Percentiles rank a stretch among this genome's conserved stretches.
These are phyloP conservation scores for Kluyveromyces siamensis DNA, from an alignment of 805 yeast species.

Conservation along the genomic window DNA sequence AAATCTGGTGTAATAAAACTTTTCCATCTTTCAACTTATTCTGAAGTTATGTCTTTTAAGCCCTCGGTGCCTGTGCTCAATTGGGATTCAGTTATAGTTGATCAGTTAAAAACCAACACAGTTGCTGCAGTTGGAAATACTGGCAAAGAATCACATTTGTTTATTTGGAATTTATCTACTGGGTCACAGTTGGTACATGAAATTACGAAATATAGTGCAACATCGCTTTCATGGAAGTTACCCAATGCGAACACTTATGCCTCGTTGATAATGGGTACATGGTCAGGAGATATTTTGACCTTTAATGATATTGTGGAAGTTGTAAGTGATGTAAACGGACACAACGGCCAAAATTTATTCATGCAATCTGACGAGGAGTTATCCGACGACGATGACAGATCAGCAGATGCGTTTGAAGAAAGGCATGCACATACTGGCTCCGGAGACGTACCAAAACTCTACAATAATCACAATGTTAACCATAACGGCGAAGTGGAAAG, in stretches of 20 bases:
- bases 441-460: not conserved
- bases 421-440: slow-evolving; percentile 7
- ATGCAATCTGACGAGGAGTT: slow-evolving; percentile 27
- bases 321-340: not conserved
- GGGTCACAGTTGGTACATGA: slow-evolving; percentile 22
- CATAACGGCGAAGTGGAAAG: slow-evolving; percentile 18
- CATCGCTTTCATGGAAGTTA: slow-evolving; percentile 31
- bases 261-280: slow-evolving; percentile 29
- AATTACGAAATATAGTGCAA: slow-evolving; percentile 19
- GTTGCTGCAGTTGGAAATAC: slow-evolving; percentile 40
- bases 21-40: slow-evolving; percentile 25
- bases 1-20: slow-evolving; percentile 38
- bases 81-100: slow-evolving; percentile 1
- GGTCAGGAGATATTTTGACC: slow-evolving; percentile 33
- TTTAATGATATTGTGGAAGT: slow-evolving; percentile 20
- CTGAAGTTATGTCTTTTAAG: slow-evolving; percentile 17
- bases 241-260: slow-evolving; percentile 14
- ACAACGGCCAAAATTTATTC: slow-evolving; percentile 9
- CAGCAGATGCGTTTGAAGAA: not conserved
- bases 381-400: not conserved
- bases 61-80: slow-evolving; percentile 4
- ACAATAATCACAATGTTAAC: not conserved
- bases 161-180: slow-evolving; percentile 45
- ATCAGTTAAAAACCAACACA: slow-evolving; percentile 8
- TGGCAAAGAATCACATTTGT: slow-evolving; percentile 40